Conservation (phyloP, 805 yeast genomes). For the Wickerhamiella spandovensis region DNA sequence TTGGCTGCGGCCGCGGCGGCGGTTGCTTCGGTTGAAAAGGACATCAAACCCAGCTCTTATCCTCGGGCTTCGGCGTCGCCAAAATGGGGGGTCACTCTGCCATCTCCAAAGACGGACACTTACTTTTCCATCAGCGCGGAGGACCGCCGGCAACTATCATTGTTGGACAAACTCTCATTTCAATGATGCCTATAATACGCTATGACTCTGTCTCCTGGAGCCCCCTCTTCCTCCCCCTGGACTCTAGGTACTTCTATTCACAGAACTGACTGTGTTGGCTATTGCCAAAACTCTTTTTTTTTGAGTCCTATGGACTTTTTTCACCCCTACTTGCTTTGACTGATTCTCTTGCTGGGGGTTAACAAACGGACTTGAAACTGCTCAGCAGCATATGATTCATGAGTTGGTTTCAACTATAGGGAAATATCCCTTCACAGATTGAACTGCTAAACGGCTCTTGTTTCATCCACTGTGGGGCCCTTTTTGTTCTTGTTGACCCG, state of each 20-base stretch:
- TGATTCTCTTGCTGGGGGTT: background rate
- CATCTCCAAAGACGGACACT: background rate
- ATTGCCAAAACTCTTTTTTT: no score
- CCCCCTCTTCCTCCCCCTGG: no score
- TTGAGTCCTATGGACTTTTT: background rate
- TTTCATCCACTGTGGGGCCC: background rate
- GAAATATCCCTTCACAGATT: no score
- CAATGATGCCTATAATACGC: background rate
- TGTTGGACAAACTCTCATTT: conserved; percentile 4
- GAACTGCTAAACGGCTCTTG: background rate
- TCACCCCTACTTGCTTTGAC: background rate
- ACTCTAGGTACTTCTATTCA: no score
- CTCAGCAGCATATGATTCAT: no score
- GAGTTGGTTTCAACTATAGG: no score
- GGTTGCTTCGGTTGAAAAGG: background rate
- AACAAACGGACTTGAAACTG: no score
- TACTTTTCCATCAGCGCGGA: conserved; percentile 2
- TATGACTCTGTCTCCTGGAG: no score
- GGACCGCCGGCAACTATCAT: conserved; percentile 8
- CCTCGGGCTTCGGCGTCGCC: background rate
- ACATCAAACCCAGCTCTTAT: background rate
- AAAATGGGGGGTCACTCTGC: background rate
- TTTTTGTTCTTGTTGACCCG: background rate
- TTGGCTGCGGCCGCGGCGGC: background rate
- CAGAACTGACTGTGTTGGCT: background rate